These are phyloP conservation scores for grape (Vitis vinifera) DNA, from an alignment of 164 flowering plant genomes.

Conservation along the genomic window DNA sequence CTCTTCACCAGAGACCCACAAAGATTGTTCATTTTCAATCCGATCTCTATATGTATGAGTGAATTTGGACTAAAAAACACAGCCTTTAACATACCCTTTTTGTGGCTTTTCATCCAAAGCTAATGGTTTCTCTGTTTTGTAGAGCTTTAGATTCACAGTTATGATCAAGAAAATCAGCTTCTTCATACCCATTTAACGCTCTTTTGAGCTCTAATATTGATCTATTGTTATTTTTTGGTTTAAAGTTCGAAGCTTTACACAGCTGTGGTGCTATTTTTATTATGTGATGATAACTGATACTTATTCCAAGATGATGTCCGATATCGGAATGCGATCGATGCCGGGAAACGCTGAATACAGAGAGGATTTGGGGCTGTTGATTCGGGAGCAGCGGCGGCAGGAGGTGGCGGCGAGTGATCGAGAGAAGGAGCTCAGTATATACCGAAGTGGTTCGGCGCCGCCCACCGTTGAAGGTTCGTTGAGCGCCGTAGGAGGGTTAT, in stretches of 20 bases:
- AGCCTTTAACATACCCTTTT: background rate
- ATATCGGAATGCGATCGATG: constrained; percentile 54
- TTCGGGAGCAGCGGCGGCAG: constrained; percentile 42
- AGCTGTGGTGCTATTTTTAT: background rate
- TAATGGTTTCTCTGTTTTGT: background rate
- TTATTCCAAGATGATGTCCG: constrained; percentile 49
- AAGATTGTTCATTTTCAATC: background rate
- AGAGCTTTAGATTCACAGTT: constrained; percentile 3
- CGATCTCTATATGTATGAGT: constrained; percentile 4
- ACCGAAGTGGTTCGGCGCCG: constrained; percentile 85
- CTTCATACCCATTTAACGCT: background rate
- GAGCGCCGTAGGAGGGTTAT: constrained; percentile 58
- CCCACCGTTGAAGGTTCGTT: constrained; percentile 87
- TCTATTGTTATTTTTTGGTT: constrained; percentile 2
- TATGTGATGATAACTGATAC: constrained; percentile 29
- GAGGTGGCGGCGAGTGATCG: constrained; percentile 40
- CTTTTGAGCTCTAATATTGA: background rate
- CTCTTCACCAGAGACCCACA: background rate
- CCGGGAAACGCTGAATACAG: constrained; percentile 31
- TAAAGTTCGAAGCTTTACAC: constrained; percentile 15
- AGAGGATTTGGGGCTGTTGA: constrained; percentile 48
- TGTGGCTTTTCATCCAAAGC: background rate
- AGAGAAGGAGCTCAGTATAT: constrained; percentile 61
- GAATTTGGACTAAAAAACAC: background rate
- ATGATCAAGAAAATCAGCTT: background rate